Base-by-base conservation (phyloP, 352 stramenopile genomes). In the Phytopythium helicoides region DNA sequence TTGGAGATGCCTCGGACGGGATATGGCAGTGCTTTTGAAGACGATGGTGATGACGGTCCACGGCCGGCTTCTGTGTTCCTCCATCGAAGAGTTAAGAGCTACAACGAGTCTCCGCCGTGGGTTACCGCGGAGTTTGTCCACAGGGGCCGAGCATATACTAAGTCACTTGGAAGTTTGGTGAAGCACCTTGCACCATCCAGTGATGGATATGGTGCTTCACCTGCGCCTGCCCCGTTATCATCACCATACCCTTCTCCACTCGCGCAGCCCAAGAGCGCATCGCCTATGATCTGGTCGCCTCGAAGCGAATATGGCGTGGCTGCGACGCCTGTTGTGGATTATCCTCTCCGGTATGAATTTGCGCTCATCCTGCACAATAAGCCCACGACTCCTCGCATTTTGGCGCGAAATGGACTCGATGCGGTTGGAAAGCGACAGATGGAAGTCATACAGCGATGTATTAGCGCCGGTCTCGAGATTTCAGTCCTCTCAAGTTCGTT, bases 321-420 rank as follows among this genome's bases (percentile, higher is more conserved):
- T 1, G 53, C 64, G 4, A 56, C 63, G 12, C 40, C 55, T 3
- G 54, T 71, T 3, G 55, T 67, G 4, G 81, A 87, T 47, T 87
- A 77, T 48, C 80, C 65, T 39, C 86, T 91, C 58, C 87, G 85
- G 61, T 94, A 92, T 58, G 81, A 94, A 51, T 94, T 92, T 49
- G 84, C 84, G 12, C 64, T 94, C 16, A 84, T 94, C 15, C 57
- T 94, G 34, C 81, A 89, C 63, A 92, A 94, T 54, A 91, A 89
- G 25, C 81, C 81, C 12, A 91, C 77, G 22, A 89, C 81, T 11
- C 75, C 81, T 3, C 75, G 81, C 7, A 87, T 89, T 52, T 51
- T 94, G 16, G 84, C 79, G 18, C 68, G 78, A 21, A 89, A 89
- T 23, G 84, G 84, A 19, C 64, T 94, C 1, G 84, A 92, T 25